Evolutionary conservation across 306 rosid genomes (phyloP).

Genomic region (Lathyrus tuberosus): DNA sequence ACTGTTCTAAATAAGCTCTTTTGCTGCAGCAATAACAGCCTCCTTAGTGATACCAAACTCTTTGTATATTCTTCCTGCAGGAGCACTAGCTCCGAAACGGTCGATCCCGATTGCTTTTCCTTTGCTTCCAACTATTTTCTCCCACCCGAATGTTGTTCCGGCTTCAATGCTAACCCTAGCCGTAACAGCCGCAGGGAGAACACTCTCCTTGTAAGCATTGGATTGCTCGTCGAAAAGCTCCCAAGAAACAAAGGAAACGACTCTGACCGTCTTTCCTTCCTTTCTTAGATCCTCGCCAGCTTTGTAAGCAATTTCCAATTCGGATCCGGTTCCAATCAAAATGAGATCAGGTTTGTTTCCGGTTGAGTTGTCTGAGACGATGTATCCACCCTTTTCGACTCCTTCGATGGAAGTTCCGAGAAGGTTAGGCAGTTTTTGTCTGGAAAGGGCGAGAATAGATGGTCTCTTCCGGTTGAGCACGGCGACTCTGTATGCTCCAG

Average conservation of each 20-base stretch:
- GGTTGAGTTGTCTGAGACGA: conserved; percentile 76
- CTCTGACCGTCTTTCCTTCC: conserved; percentile 92
- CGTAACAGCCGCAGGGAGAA: conserved; percentile 81
- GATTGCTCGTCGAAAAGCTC: conserved; percentile 92
- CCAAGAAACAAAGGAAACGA: conserved; percentile 90
- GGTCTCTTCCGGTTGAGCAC: conserved; percentile 80
- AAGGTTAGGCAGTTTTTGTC: conserved; percentile 86
- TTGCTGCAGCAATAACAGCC: conserved; percentile 94
- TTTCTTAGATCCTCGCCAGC: conserved; percentile 90
- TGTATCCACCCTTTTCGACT: conserved; percentile 93
- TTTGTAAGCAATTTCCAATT: conserved; percentile 86
- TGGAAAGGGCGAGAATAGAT: conserved; percentile 92
- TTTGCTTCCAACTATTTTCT: conserved; percentile 74
- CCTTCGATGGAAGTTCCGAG: conserved; percentile 86
- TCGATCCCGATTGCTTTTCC: conserved; percentile 93
- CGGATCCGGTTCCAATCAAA: conserved; percentile 93
- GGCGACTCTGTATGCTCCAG: conserved; percentile 95
- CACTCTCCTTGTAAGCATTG: conserved; percentile 90
- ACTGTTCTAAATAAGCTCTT: conserved; percentile 51
- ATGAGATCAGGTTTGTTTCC: conserved; percentile 97
- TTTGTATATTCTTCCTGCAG: conserved; percentile 89
- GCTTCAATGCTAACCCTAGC: conserved; percentile 99
- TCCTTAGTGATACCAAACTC: conserved; percentile 86
- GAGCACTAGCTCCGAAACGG: conserved; percentile 97
- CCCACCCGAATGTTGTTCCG: conserved; percentile 96